Base-by-base conservation (phyloP, 2,329 filamentous ascomycete genomes). In the Fusarium chaquense region DNA sequence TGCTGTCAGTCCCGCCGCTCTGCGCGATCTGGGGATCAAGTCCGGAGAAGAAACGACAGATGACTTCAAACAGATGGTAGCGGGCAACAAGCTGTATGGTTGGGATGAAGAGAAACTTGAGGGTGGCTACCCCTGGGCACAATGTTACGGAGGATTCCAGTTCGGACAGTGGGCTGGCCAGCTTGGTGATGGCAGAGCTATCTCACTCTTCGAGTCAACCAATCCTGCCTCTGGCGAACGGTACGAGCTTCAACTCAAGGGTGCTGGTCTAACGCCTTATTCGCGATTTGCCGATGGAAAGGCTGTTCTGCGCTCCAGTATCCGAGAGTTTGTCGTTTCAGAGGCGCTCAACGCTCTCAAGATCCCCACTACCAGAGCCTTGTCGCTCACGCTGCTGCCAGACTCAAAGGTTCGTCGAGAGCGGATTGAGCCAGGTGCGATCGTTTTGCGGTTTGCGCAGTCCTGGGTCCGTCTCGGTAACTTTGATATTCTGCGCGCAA, bases 261-360 rank as follows among this genome's bases (percentile, higher is more conserved):
- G 96, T 26, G 96, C 96, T 18, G 96, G 96, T 7, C 83, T 91
- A 75, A 99, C 96, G 6, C 96, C 96, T 0, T 99, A 99, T 81
- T 97, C 93, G 40, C 91, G 96, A 5, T 99, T 99, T 73, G 96
- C 96, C 26, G 96, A 99, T 78, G 96, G 96, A 32, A 95, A 96
- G 78, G 96, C 96, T 1, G 96, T 99, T 4, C 83, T 99, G 53
- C 85, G 96, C 65, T 97, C 93, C 30, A 97, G 93, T 76, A 97
- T 99, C 72, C 88, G 96, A 65, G 96, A 99, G 81, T 99, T 96
- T 73, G 84, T 99, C 44, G 94, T 97, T 22, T 97, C 92, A 50
- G 96, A 99, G 83, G 90, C 91, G 28, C 86, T 99, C 44, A 89
- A 98, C 78, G 93, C 94, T 1, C 86, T 99, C 3, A 85, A 88